phyloP scores from a whole-genome alignment of 768 basidiomycete species.

The Termitomyces sp. region DNA sequence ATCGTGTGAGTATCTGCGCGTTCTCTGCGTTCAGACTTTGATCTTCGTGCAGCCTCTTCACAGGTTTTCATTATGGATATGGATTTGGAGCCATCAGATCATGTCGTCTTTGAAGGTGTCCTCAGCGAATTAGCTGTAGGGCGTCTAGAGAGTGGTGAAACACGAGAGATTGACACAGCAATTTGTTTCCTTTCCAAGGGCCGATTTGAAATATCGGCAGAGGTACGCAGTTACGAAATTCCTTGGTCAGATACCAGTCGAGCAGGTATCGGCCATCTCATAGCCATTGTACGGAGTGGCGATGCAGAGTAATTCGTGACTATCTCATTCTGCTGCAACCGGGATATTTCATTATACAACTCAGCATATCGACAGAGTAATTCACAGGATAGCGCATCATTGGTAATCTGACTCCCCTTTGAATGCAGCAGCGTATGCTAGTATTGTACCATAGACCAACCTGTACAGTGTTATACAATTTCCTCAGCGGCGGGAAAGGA shows the following conservation, averaged over 20 bases:
- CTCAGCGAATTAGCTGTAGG: slow-evolving; percentile 60
- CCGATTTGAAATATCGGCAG: slow-evolving; percentile 47
- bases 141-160: slow-evolving; percentile 49
- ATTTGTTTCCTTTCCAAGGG: slow-evolving; percentile 75
- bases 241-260: slow-evolving; percentile 16
- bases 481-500: background rate
- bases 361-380: slow-evolving; percentile 6
- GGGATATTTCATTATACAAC: slow-evolving; percentile 5
- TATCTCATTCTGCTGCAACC: background rate
- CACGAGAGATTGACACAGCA: slow-evolving; percentile 44
- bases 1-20: slow-evolving; percentile 46
- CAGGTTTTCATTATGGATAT: slow-evolving; percentile 50
- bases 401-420: slow-evolving; percentile 81
- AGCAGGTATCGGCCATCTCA: slow-evolving; percentile 37
- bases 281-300: slow-evolving; percentile 26
- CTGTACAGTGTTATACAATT: slow-evolving; percentile 25
- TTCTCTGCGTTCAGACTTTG: background rate
- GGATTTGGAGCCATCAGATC: slow-evolving; percentile 51
- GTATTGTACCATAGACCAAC: slow-evolving; percentile 85
- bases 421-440: slow-evolving; percentile 83
- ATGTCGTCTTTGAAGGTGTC: slow-evolving; percentile 67
- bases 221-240: slow-evolving; percentile 31
- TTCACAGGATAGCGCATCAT: slow-evolving; percentile 24
- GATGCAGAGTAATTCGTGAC: slow-evolving; percentile 3
- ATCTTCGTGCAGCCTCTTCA: slow-evolving; percentile 36